Percentiles rank a stretch among this genome's conserved stretches.
Conservation (phyloP, 495 filamentous ascomycete genomes). For the Durotheca rogersii region DNA sequence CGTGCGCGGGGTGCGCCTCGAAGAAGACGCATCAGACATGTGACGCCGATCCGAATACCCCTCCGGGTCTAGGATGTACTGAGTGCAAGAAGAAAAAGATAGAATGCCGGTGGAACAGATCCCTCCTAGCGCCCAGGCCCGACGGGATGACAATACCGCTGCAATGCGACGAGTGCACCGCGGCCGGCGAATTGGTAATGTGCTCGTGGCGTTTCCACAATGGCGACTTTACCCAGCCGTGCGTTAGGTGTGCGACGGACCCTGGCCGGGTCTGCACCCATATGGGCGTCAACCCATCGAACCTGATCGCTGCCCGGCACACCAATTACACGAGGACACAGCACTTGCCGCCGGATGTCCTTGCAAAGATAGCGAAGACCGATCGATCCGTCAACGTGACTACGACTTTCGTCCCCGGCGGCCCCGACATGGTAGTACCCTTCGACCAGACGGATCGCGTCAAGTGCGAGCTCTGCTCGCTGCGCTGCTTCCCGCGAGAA, state of each 20-base stretch:
- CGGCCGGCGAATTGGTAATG: neutral
- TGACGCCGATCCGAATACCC: neutral
- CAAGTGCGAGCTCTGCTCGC: neutral
- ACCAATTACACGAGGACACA: too few species aligned
- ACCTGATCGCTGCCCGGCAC: too few species aligned
- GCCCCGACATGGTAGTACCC: too few species aligned
- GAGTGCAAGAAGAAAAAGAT: neutral
- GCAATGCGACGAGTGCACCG: slow-evolving; percentile 1
- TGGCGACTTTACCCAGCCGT: too few species aligned
- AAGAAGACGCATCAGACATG: neutral
- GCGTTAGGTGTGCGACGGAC: too few species aligned
- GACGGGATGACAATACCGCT: slow-evolving; percentile 10
- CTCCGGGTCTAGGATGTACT: slow-evolving; percentile 10
- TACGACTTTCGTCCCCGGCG: too few species aligned
- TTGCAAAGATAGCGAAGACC: too few species aligned
- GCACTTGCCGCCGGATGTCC: too few species aligned
- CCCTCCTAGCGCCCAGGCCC: slow-evolving; percentile 1
- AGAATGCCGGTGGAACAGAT: neutral
- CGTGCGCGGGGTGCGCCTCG: neutral
- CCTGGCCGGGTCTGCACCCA: too few species aligned
- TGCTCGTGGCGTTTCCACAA: slow-evolving; percentile 15
- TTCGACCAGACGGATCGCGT: neutral
- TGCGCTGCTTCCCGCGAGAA: neutral
- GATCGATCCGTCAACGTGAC: too few species aligned
- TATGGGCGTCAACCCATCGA: too few species aligned